A percentile compares a stretch with the other conserved stretches of the same genome.
Evolutionary conservation across 2,329 filamentous ascomycete genomes (phyloP).

Genomic region (Tympanopsis confertula): DNA sequence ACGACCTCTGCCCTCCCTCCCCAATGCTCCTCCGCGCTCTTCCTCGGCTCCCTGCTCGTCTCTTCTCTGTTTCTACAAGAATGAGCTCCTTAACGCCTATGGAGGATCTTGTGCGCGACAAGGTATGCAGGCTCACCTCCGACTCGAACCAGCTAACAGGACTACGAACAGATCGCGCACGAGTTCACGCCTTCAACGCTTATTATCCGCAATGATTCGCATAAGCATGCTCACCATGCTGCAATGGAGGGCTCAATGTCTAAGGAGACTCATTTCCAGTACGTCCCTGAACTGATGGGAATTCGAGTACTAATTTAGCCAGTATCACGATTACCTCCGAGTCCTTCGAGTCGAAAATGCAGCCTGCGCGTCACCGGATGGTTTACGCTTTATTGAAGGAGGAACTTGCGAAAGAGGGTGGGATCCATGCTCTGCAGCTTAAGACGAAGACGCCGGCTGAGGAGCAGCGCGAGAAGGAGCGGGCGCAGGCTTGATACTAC

Average conservation of each 20-base stretch:
- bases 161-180: slow-evolving; percentile 52
- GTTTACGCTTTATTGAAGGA: slow-evolving; percentile 80
- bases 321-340: slow-evolving; percentile 71
- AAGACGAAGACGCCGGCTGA: slow-evolving; percentile 81
- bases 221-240: slow-evolving; percentile 80
- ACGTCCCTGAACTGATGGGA: slow-evolving; percentile 4
- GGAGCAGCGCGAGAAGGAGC: too few species aligned
- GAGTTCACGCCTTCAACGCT: slow-evolving; percentile 65
- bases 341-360: slow-evolving; percentile 71
- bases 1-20: too few species aligned
- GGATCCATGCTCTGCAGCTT: slow-evolving; percentile 87
- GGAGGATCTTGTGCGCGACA: slow-evolving; percentile 72
- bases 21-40: too few species aligned
- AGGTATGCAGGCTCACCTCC: slow-evolving; percentile 40
- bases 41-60: too few species aligned
- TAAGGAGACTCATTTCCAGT: slow-evolving; percentile 60
- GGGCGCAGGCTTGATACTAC: too few species aligned
- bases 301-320: slow-evolving; percentile 3
- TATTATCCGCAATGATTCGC: slow-evolving; percentile 87
- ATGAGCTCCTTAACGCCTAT: slow-evolving; percentile 62
- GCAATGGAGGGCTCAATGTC: slow-evolving; percentile 75
- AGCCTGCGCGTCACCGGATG: slow-evolving; percentile 80
- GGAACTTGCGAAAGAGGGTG: slow-evolving; percentile 75
- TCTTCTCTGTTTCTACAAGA: slow-evolving; percentile 40
- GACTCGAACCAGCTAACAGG: too few species aligned